Conservation (phyloP, 129 eudicot genomes). For the Saussurea involucrata region DNA sequence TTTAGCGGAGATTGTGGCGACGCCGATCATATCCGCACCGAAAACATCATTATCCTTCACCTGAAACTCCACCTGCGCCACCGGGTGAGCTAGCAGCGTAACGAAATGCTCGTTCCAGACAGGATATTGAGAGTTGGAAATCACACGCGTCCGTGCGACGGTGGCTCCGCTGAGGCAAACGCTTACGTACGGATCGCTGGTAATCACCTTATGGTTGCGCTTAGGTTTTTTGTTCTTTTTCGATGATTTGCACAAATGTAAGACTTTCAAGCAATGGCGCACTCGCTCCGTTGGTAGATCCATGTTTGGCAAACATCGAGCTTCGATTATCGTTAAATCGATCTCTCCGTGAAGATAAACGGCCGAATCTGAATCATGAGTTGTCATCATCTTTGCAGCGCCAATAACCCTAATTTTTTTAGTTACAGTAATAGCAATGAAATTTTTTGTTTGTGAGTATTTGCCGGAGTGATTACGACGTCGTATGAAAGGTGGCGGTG, state of each 20-base stretch:
- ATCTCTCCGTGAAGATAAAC: slow-evolving; percentile 63
- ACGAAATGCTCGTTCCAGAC: slow-evolving; percentile 56
- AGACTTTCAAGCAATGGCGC: slow-evolving; percentile 38
- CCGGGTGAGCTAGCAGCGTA: slow-evolving; percentile 63
- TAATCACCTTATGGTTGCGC: slow-evolving; percentile 37
- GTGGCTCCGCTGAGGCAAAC: slow-evolving; percentile 54
- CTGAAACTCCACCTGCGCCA: slow-evolving; percentile 49
- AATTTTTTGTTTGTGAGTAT: not conserved
- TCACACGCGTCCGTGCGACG: slow-evolving; percentile 69
- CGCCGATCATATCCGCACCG: slow-evolving; percentile 68
- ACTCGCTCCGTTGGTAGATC: slow-evolving; percentile 47
- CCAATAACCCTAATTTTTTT: not conserved
- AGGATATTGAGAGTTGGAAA: slow-evolving; percentile 50
- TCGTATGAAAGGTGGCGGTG: not conserved
- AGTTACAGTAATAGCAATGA: not conserved
- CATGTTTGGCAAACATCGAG: slow-evolving; percentile 57
- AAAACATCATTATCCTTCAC: slow-evolving; percentile 68
- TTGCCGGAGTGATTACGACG: slow-evolving; percentile 5
- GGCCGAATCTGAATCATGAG: not conserved
- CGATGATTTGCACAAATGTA: slow-evolving; percentile 23
- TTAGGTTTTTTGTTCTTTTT: not conserved
- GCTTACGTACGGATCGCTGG: slow-evolving; percentile 66
- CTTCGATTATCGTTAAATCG: slow-evolving; percentile 53
- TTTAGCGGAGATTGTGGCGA: slow-evolving; percentile 38
- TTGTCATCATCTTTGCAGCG: not conserved